Evolutionary conservation across 2,329 filamentous ascomycete species (phyloP).

Genomic region (Ophiostoma sp.): DNA sequence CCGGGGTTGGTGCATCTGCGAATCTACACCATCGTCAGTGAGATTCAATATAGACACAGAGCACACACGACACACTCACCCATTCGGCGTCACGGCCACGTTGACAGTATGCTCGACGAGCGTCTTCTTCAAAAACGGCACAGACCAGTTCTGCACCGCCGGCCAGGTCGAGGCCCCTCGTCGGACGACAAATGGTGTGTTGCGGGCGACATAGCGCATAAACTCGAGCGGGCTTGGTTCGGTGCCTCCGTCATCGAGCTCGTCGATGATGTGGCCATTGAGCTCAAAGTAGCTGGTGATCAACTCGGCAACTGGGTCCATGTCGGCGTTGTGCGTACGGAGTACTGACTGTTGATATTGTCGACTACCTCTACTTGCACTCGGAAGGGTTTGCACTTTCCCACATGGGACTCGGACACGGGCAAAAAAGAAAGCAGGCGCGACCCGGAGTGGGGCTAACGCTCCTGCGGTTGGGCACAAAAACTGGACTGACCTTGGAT

Average conservation of each 20-base stretch:
- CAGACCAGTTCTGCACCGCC: constrained; percentile 63
- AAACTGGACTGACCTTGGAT: not conserved
- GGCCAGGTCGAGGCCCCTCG: constrained; percentile 63
- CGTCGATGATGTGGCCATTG: constrained; percentile 61
- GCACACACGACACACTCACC: constrained; percentile 39
- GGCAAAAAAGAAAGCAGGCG: constrained; percentile 3
- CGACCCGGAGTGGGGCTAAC: not conserved
- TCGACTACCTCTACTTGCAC: too few species aligned
- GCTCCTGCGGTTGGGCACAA: not conserved
- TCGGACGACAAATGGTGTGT: constrained; percentile 72
- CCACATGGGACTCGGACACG: not conserved
- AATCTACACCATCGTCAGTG: constrained; percentile 36
- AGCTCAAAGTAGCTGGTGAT: constrained; percentile 73
- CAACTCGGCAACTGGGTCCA: constrained; percentile 53
- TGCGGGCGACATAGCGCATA: constrained; percentile 72
- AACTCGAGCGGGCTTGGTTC: constrained; percentile 77
- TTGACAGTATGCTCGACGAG: constrained; percentile 64
- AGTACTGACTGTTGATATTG: not conserved
- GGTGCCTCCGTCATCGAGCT: constrained; percentile 46
- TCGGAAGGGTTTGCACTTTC: not conserved
- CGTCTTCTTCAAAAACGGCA: constrained; percentile 55
- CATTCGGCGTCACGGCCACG: constrained; percentile 74
- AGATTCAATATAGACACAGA: not conserved
- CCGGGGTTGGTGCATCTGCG: constrained; percentile 54
- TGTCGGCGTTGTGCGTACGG: not conserved